phyloP scores from a whole-genome alignment of 1,139 yeast species.

The Protomyces gravidus region DNA sequence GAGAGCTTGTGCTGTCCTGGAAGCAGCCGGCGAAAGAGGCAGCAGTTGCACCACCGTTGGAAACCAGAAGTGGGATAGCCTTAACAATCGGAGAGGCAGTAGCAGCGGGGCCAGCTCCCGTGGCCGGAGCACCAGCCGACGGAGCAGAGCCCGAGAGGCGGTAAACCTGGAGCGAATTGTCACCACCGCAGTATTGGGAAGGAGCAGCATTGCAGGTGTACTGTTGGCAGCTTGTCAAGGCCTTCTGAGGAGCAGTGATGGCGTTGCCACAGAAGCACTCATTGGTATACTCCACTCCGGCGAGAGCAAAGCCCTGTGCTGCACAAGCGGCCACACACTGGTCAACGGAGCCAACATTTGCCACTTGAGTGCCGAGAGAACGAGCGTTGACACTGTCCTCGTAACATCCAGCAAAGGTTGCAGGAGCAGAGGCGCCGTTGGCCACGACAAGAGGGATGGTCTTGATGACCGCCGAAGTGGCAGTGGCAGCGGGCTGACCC shows the following conservation, averaged over 20 bases:
- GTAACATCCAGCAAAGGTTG: neutral
- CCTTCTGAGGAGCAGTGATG: slow-evolving; percentile 20
- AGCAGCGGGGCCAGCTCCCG: slow-evolving; percentile 43
- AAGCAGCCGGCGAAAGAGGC: neutral
- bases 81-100: neutral
- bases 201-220: slow-evolving; percentile 23
- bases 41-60: neutral
- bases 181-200: slow-evolving; percentile 17
- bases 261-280: neutral
- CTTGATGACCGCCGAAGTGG: slow-evolving; percentile 53
- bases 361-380: neutral
- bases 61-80: neutral
- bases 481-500: slow-evolving; percentile 40
- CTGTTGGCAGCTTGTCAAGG: slow-evolving; percentile 1
- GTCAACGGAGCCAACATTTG: neutral
- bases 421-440: slow-evolving; percentile 2
- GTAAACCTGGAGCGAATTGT: slow-evolving; percentile 16
- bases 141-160: slow-evolving; percentile 29
- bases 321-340: slow-evolving; percentile 8
- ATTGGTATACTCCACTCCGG: slow-evolving; percentile 5
- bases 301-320: slow-evolving; percentile 11
- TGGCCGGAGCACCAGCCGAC: slow-evolving; percentile 31
- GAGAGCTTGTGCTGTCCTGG: neutral
- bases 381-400: neutral
- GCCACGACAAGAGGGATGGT: neutral